phyloP scores from a whole-genome alignment of 2,329 filamentous ascomycete species.

The Colletotrichum australisinense region DNA sequence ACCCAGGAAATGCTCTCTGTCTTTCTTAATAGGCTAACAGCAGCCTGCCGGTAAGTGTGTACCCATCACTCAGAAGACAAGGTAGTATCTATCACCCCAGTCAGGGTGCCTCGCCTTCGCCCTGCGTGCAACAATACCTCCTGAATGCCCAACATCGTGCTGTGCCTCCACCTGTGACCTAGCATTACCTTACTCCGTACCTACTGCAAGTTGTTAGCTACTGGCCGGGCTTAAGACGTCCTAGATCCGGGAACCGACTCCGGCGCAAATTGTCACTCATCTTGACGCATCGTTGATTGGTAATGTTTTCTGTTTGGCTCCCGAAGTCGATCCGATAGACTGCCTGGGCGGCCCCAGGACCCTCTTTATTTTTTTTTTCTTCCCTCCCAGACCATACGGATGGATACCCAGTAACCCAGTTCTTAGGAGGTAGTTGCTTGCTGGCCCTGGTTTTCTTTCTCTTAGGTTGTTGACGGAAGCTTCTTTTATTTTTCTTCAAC shows the following conservation, averaged over 20 bases:
- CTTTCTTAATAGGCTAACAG: not conserved
- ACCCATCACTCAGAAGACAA: not conserved
- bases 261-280: conserved; percentile 12
- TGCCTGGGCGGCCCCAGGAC: not conserved
- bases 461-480: not conserved
- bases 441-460: not conserved
- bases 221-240: conserved; percentile 28
- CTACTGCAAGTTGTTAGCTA: conserved; percentile 2
- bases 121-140: not conserved
- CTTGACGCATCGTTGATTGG: conserved; percentile 28
- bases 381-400: not conserved
- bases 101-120: not conserved
- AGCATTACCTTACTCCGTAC: not conserved
- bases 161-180: too few species aligned
- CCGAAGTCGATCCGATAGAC: conserved; percentile 30
- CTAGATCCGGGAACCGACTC: conserved; percentile 27
- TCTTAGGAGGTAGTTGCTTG: not conserved
- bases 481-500: not conserved
- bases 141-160: not conserved
- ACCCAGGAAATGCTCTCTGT: not conserved
- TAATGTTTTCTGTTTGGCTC: conserved; percentile 18
- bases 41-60: not conserved
- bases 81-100: too few species aligned
- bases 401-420: not conserved
- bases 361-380: conserved; percentile 1